Conservation (phyloP, 495 filamentous ascomycete genomes). For the Xylaria longipes region DNA sequence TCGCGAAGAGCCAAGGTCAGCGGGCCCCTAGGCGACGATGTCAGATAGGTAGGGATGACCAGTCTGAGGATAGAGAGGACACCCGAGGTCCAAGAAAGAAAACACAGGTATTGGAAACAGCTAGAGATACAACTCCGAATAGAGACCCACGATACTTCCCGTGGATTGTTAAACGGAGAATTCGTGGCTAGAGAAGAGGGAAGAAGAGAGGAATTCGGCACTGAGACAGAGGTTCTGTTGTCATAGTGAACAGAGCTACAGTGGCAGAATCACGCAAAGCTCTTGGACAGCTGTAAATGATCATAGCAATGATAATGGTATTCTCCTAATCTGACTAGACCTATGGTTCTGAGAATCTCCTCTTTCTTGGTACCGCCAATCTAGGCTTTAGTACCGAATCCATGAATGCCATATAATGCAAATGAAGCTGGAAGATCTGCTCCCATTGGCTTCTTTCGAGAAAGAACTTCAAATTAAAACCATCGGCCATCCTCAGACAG, state of each 20-base stretch:
- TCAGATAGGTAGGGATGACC: too few species aligned
- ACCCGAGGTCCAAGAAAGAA: not conserved
- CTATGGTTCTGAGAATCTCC: not conserved
- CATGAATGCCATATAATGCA: not conserved
- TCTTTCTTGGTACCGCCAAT: not conserved
- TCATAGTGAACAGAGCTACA: not conserved
- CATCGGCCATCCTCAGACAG: not conserved
- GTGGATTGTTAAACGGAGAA: not conserved
- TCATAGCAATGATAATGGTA: not conserved
- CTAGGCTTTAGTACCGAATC: not conserved
- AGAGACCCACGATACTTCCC: not conserved
- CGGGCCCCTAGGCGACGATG: not conserved
- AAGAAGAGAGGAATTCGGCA: not conserved
- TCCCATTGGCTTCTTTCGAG: conserved; percentile 13
- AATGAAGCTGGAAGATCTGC: not conserved
- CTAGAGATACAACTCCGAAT: not conserved
- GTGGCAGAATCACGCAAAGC: not conserved
- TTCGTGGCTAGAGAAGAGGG: too few species aligned
- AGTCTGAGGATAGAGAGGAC: not conserved
- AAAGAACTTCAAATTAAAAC: not conserved
- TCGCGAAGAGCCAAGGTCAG: too few species aligned
- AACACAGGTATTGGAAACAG: not conserved
- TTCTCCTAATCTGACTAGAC: not conserved
- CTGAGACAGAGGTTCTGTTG: not conserved
- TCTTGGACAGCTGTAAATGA: not conserved